Base-by-base conservation (phyloP, 768 basidiomycete species). In the Hebeloma cylindrosporum region DNA sequence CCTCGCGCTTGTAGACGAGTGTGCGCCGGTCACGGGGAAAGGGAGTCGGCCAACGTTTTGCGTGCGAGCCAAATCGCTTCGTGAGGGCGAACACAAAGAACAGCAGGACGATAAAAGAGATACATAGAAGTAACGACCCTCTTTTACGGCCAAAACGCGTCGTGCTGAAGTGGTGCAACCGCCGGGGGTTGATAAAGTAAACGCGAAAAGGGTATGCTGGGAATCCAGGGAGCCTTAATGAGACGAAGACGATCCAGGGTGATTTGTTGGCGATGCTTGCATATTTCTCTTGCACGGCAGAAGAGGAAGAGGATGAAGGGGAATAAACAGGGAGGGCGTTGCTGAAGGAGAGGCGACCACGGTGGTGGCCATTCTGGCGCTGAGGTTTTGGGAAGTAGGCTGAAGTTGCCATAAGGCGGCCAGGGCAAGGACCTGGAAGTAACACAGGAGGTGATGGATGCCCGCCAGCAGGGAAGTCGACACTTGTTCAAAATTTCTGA, bases 1-100 rank as follows among this genome's bases (percentile, higher is more conserved):
- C 93, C 45, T 87, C 81, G 36, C 83, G 74, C 45, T 73, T 72
- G 58, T 79, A 92, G 26, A 93, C 79, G 21, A 93, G 74, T 7
- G 90, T 90, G 18, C 85, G 71, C 11, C 81, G 72, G 34, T 85
- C 81, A 29, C 73, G 73, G 13, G 69, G 64, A 35, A 80, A 74
- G 13, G 75, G 71, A 27, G 75, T 66, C 9, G 82, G 74, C 83
- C 84, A 87, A 45, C 76, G 74, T 54, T 79, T 82, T 39, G 78
- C 77, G 46, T 75, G 70, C 1, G 79, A 71, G 18, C 76, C 78
- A 59, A 85, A 85, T 40, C 78, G 76, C 51, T 77, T 79, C 4
- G 74, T 71, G 25, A 86, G 66, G 5, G 82, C 78, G 51, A 85
- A 79, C n/a, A 77, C 57, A 31, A 77, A 66, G 53, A 83, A 77